Percentiles rank a stretch among this genome's conserved stretches.
These are phyloP conservation scores for Microstegium vimineum DNA, from an alignment of 176 grass and related monocot species.

Conservation along the genomic window DNA sequence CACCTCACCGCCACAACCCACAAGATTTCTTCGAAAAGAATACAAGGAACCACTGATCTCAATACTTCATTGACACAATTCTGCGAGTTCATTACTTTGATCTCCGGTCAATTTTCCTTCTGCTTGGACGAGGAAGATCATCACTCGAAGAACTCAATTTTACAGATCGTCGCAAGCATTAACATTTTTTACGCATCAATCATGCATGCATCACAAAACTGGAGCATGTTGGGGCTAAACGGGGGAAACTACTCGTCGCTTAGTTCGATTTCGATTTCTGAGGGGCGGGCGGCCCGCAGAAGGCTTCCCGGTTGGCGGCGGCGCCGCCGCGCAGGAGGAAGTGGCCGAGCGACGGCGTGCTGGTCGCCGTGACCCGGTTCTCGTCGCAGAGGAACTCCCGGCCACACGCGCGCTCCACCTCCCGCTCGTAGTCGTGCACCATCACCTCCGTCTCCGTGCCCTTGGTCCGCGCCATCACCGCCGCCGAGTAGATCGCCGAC, in stretches of 20 bases:
- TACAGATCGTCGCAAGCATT: background rate
- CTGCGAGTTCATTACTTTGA: background rate
- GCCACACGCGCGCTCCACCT: conserved; percentile 52
- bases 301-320: conserved; percentile 33
- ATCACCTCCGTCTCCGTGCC: conserved; percentile 57
- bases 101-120: background rate
- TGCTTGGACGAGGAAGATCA: background rate
- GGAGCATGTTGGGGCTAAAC: background rate
- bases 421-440: conserved; percentile 80
- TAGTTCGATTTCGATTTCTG: conserved; percentile 21
- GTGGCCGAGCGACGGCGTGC: conserved; percentile 54
- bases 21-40: background rate
- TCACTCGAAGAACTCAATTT: background rate
- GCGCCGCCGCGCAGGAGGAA: conserved; percentile 49
- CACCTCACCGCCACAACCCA: background rate
- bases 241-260: background rate
- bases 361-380: conserved; percentile 36
- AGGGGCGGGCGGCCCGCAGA: conserved; percentile 46
- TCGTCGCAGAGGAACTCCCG: conserved; percentile 79
- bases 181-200: background rate
- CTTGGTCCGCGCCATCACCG: conserved; percentile 70
- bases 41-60: background rate
- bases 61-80: background rate
- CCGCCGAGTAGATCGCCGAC: conserved; percentile 73
- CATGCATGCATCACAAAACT: background rate